Percentiles rank a stretch among this genome's conserved stretches.
Evolutionary conservation across 192 early-diverging fungal species (phyloP).

Genomic region (Gryganskiella cystojenkinii): DNA sequence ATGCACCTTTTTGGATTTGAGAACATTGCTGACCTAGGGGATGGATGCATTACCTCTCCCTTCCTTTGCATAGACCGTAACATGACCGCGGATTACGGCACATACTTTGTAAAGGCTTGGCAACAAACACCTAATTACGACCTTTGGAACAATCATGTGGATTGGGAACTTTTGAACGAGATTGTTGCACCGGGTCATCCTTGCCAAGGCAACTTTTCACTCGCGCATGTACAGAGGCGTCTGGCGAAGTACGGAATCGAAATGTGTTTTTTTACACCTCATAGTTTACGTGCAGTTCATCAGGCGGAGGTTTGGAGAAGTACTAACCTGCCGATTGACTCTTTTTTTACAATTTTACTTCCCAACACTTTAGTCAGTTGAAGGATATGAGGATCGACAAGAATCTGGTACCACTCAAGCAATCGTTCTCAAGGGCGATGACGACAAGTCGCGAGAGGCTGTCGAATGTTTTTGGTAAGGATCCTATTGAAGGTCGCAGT

Average conservation of each 20-base stretch:
- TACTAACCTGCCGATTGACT: background rate
- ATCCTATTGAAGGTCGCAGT: background rate
- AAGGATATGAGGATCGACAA: constrained; percentile 61
- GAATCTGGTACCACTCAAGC: constrained; percentile 57
- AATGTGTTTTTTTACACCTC: too few species aligned
- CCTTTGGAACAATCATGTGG: constrained; percentile 71
- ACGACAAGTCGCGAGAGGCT: constrained; percentile 49
- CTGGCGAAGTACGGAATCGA: constrained; percentile 58
- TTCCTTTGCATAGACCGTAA: constrained; percentile 55
- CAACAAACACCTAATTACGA: constrained; percentile 72
- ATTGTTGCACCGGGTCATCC: constrained; percentile 66
- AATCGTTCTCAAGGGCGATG: constrained; percentile 63
- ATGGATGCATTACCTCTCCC: background rate
- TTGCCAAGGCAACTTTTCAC: constrained; percentile 62
- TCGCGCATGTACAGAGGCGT: constrained; percentile 60
- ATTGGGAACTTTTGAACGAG: constrained; percentile 66
- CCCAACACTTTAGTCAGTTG: constrained; percentile 59
- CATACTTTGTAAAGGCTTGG: constrained; percentile 73
- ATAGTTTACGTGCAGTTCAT: background rate
- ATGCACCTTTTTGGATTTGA: background rate
- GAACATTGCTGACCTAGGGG: background rate
- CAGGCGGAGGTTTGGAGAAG: too few species aligned
- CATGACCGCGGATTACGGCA: constrained; percentile 72
- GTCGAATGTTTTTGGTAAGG: constrained; percentile 57
- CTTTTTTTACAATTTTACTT: background rate